Evolutionary conservation across 2,329 filamentous ascomycete species (phyloP).

Genomic region (Alternaria viburni): DNA sequence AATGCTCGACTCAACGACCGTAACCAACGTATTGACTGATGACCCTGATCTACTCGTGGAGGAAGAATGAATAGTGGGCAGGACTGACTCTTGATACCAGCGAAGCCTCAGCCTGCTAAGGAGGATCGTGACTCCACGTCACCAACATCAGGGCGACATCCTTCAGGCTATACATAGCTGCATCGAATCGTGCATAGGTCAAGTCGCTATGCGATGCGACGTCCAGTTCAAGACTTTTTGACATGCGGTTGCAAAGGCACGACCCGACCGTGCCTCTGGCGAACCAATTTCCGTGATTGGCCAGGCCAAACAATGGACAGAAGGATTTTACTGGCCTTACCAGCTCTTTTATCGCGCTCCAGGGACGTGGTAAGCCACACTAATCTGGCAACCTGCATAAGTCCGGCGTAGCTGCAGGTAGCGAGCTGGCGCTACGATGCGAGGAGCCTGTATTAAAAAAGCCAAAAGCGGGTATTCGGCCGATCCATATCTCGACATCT

Average conservation of each 20-base stretch:
- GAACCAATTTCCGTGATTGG: constrained; percentile 1
- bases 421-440: constrained; percentile 1
- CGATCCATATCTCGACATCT: constrained; percentile 1
- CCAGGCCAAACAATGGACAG: neutral
- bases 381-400: constrained; percentile 19
- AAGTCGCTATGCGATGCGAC: neutral
- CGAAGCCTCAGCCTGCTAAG: constrained; percentile 5
- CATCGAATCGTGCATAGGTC: neutral
- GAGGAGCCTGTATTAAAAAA: constrained; percentile 13
- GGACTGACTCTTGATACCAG: constrained; percentile 10
- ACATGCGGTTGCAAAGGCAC: neutral
- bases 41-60: neutral
- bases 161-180: neutral
- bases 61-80: neutral
- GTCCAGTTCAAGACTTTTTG: neutral
- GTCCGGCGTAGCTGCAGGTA: constrained; percentile 7
- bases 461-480: constrained; percentile 12
- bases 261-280: constrained; percentile 3
- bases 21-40: neutral
- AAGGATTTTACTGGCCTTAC: constrained; percentile 4
- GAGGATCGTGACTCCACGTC: neutral
- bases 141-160: neutral
- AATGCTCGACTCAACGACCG: neutral
- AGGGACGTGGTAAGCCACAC: constrained; percentile 3
- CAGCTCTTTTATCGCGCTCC: neutral